Base-by-base conservation (phyloP, 495 filamentous ascomycete species). In the Daldinia vernicosa region DNA sequence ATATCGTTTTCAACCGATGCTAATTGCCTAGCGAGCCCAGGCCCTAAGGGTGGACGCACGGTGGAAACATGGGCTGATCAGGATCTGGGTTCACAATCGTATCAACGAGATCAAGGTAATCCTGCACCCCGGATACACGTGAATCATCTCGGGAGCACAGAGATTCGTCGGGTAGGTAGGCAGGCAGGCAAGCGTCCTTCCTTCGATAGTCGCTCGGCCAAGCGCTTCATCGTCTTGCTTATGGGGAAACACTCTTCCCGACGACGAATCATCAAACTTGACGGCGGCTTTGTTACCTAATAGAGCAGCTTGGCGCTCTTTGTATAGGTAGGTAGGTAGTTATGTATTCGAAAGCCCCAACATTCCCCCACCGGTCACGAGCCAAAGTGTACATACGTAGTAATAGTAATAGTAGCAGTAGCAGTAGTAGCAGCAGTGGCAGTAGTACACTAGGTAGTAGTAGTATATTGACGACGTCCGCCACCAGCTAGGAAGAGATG, bases 211-310 rank as follows among this genome's bases (percentile, higher is more conserved):
- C 63, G 40, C 52, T 66, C 63, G 47, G 62, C 57, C 63, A 57
- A 52, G 61, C 33, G 43, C 60, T 59, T 64, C 67, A 64, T 59
- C 67, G 53, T 54, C 52, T 53, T 45, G n/a, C 58, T 62, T 14
- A 33, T 62, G 28, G 55, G 58, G 43, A 37, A 51, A 37, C 28
- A n/a, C 24, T 33, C n/a, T 62, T 60, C 52, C 27, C 54, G 64
- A 66, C 33, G 61, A 57, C 61, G 70, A 65, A 69, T 69, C 51
- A 56, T 50, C 50, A 62, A 51, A 60, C 56, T 43, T 37, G 65
- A 66, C 43, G 43, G 66, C 70, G 70, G 70, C 35, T 68, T 62
- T 73, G 61, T 73, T 73, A 73, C 70, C 70, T 65, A 66, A 73
- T 73, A 51, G 37, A 73, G 70, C 55, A 59, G 14, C 65, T 69